Evolutionary conservation across 768 basidiomycete species (phyloP).

Genomic region (Pisolithus microcarpus): DNA sequence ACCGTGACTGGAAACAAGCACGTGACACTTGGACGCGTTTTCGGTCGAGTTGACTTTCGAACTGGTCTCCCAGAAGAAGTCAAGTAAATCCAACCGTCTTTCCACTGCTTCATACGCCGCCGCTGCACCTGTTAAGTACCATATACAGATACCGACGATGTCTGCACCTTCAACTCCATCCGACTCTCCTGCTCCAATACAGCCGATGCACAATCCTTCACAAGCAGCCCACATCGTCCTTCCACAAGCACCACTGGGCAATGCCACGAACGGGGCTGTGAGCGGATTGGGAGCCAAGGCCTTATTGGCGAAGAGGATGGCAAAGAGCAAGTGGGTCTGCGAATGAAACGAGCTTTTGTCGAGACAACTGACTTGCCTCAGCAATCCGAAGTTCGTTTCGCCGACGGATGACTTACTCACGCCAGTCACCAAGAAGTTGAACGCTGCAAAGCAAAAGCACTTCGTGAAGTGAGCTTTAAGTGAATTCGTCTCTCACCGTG

Average conservation of each 20-base stretch:
- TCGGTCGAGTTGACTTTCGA: constrained; percentile 15
- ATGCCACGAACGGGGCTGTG: constrained; percentile 43
- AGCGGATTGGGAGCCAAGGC: constrained; percentile 86
- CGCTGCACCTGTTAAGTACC: too few species aligned
- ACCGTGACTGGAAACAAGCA: constrained; percentile 5
- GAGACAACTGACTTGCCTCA: constrained; percentile 24
- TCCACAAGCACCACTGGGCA: constrained; percentile 76
- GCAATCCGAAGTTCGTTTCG: constrained; percentile 84
- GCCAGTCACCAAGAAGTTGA: constrained; percentile 87
- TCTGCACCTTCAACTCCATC: constrained; percentile 50
- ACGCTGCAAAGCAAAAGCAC: constrained; percentile 86
- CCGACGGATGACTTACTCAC: constrained; percentile 96
- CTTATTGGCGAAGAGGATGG: constrained; percentile 88
- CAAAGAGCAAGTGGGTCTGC: constrained; percentile 69
- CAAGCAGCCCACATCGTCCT: constrained; percentile 73
- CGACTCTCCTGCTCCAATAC: constrained; percentile 66
- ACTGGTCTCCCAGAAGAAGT: constrained; percentile 10
- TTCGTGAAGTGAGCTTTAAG: constrained; percentile 67
- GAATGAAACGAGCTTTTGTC: background rate
- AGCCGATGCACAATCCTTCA: constrained; percentile 80
- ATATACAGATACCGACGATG: too few species aligned
- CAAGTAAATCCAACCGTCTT: too few species aligned
- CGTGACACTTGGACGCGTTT: constrained; percentile 22
- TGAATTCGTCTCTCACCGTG: constrained; percentile 1
- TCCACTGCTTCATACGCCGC: background rate